Conservation (phyloP, 257 asterid species). For the Perilla frutescens region DNA sequence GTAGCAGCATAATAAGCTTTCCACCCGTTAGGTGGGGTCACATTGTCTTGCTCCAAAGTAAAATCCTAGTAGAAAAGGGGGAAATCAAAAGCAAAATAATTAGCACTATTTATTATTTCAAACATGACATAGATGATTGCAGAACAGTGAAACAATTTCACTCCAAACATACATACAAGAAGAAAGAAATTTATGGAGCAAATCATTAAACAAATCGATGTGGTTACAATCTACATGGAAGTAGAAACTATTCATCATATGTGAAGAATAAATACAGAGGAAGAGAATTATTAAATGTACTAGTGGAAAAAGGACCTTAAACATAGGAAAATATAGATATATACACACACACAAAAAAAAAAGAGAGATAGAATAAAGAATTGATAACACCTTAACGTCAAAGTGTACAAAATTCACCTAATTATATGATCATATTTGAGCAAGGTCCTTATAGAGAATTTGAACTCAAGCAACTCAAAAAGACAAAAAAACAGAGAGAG, state of each 20-base stretch:
- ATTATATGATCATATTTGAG: neutral
- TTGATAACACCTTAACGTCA: neutral
- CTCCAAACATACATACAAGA: constrained; percentile 6
- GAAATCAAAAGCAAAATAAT: constrained; percentile 15
- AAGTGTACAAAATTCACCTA: constrained; percentile 7
- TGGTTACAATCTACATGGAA: constrained; percentile 16
- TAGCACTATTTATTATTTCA: constrained; percentile 29
- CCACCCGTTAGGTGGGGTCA: constrained; percentile 90
- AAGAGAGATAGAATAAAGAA: constrained; percentile 14
- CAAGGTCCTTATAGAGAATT: neutral
- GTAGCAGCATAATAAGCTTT: constrained; percentile 97
- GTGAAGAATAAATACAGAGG: neutral
- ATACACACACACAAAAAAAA: neutral
- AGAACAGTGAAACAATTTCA: constrained; percentile 8
- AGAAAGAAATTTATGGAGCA: constrained; percentile 6
- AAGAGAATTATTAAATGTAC: neutral
- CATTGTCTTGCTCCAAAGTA: constrained; percentile 79
- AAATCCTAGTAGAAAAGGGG: constrained; percentile 64
- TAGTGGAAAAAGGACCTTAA: neutral
- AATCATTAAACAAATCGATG: neutral
- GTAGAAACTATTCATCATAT: constrained; percentile 27
- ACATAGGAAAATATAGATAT: neutral
- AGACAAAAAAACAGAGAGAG: neutral
- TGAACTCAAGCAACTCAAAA: constrained; percentile 7
- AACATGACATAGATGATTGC: constrained; percentile 16